These are phyloP conservation scores for Monosporascus sp. DNA, from an alignment of 2,329 filamentous ascomycete species.

Conservation along the genomic window DNA sequence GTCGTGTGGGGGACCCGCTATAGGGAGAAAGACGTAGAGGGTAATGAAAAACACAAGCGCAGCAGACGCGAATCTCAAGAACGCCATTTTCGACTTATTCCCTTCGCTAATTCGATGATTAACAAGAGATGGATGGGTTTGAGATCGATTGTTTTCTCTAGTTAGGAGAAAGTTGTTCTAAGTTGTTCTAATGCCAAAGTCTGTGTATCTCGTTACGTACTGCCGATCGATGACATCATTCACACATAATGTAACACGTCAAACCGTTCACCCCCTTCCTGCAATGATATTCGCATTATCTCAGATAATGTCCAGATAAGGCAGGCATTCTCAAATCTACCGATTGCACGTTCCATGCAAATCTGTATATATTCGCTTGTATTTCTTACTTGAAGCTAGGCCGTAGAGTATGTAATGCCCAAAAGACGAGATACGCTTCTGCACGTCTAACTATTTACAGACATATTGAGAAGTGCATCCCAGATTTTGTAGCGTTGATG, in stretches of 20 bases:
- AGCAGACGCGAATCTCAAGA: background rate
- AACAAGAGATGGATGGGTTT: background rate
- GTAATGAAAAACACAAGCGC: background rate
- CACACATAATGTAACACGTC: background rate
- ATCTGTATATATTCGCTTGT: no score
- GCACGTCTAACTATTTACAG: no score
- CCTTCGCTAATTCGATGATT: no score
- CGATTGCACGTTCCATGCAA: no score
- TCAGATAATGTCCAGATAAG: background rate
- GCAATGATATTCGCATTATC: background rate
- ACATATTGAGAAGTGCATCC: no score
- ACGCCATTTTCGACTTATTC: background rate
- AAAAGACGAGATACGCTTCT: no score
- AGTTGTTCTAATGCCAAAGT: background rate
- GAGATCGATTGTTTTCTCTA: background rate
- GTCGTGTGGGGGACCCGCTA: background rate
- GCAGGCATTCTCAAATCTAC: no score
- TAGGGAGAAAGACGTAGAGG: background rate
- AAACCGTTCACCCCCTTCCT: constrained; percentile 1
- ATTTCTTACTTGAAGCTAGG: no score
- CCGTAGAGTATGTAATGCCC: no score
- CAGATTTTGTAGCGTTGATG: no score
- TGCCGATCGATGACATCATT: constrained; percentile 12
- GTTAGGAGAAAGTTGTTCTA: no score
- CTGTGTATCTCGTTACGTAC: background rate